Percentiles rank a stretch among this genome's conserved stretches.
Evolutionary conservation across 441 rosid species (phyloP).

Genomic region (Arabidopsis hybrid): DNA sequence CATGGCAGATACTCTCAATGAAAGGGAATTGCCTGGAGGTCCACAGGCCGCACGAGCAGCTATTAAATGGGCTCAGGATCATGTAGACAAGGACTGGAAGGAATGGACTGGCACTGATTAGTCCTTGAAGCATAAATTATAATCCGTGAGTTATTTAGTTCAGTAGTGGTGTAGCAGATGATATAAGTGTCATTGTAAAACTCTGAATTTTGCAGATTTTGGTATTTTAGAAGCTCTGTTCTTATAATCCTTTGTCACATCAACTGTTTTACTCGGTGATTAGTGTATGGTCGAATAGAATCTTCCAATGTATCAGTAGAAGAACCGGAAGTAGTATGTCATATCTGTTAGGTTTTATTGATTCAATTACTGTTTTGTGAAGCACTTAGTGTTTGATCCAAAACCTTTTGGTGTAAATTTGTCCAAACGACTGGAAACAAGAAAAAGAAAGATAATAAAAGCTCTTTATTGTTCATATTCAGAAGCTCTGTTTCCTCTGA

Average conservation of each 20-base stretch:
- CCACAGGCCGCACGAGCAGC: constrained; percentile 89
- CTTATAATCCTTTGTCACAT: neutral
- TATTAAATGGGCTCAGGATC: constrained; percentile 81
- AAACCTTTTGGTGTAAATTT: neutral
- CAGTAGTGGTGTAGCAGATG: constrained; percentile 19
- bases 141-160: constrained; percentile 2
- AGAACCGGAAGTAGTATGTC: neutral
- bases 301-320: neutral
- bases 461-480: constrained; percentile 15
- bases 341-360: neutral
- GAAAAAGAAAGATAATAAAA: neutral
- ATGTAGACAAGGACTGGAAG: constrained; percentile 87
- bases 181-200: constrained; percentile 10
- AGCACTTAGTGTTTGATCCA: neutral
- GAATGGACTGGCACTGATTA: constrained; percentile 69
- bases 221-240: neutral
- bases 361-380: constrained; percentile 11
- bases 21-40: constrained; percentile 78
- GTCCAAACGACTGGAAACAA: neutral
- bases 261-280: neutral
- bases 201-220: constrained; percentile 21
- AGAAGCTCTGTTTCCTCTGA: constrained; percentile 19
- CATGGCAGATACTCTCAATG: constrained; percentile 87
- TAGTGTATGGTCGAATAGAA: neutral
- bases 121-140: neutral